Evolutionary conservation across 345 rosid species (phyloP), one percentile per base, ranked within the genome.

Genomic region (Euphorbia lathyris): DNA sequence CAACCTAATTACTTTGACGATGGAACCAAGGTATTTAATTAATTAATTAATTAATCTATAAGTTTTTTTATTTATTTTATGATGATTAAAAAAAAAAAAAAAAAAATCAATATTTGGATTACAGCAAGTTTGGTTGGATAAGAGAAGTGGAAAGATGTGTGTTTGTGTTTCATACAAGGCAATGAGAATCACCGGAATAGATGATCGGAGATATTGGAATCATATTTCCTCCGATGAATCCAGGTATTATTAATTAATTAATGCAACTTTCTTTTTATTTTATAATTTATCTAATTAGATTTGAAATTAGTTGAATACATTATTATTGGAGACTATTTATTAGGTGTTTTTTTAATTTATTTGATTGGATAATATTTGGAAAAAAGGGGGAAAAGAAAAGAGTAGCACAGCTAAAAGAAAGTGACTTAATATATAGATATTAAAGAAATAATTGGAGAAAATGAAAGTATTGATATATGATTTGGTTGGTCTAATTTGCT

Each of bases 151-250:
- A 7, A 85, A 89, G 76, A 72, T 84, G 64, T 84, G 87, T 76
- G 26, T 94, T 78, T 82, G 85, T 10, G 72, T 89, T 67, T 89
- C 98, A 25, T 83, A 90, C 2, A 88, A 85, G 84, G 95, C 89
- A 17, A 72, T 94, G 82, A 94, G 83, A 71, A 89, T 94, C 32
- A 89, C 97, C 0, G 97, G 97, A 25, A 85, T 94, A 13, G 96
- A 89, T 70, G 98, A 94, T 76, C 84, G 96, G 66, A 86, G 97
- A 80, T 91, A 94, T 70, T 94, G 98, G 98, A 84, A 80, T 77
- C 81, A 80, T 77, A 83, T 94, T 67, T 77, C 86, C 42, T 83
- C 91, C 17, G 86, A 83, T n/a, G 97, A 91, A 83, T 94, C 97
- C 62, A 89, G 98, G 98, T 93, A 8, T 56, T 34, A 34, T 34